Conservation (phyloP, 768 basidiomycete species). For the Rhodocollybia butyracea region DNA sequence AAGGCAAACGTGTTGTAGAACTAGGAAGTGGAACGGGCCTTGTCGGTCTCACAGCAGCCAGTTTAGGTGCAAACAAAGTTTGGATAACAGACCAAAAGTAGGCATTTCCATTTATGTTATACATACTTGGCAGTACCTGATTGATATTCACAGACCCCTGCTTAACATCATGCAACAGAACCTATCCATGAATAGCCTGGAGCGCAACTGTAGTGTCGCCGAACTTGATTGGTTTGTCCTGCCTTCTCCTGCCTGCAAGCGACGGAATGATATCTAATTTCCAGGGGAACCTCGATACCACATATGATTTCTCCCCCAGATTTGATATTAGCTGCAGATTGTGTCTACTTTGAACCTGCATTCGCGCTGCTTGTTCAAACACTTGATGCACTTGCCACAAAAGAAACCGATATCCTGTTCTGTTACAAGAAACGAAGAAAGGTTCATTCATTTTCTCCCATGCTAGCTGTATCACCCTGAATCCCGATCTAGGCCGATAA, state of each 20-base stretch:
- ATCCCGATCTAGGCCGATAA: conserved; percentile 67
- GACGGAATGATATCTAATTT: conserved; percentile 5
- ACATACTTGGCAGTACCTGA: neutral
- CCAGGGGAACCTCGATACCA: conserved; percentile 67
- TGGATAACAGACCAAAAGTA: conserved; percentile 92
- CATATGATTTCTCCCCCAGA: conserved; percentile 46
- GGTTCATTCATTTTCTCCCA: conserved; percentile 38
- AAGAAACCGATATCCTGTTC: conserved; percentile 67
- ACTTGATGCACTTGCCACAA: conserved; percentile 55
- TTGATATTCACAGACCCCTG: conserved; percentile 50
- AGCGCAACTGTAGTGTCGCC: conserved; percentile 47
- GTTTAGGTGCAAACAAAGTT: conserved; percentile 57
- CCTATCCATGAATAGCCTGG: conserved; percentile 60
- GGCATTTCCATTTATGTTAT: conserved; percentile 31
- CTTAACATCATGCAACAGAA: conserved; percentile 79
- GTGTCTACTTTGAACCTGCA: conserved; percentile 93
- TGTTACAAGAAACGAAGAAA: conserved; percentile 94
- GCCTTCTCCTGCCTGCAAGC: conserved; percentile 1
- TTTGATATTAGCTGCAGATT: conserved; percentile 87
- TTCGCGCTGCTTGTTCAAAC: conserved; percentile 87
- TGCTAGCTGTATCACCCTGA: too few species aligned
- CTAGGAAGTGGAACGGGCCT: conserved; percentile 91
- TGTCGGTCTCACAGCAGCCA: conserved; percentile 81
- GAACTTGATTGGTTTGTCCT: conserved; percentile 79
- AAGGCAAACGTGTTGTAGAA: conserved; percentile 65